phyloP scores from a whole-genome alignment of 257 asterid species.

The Nicotiana obtusifolia region DNA sequence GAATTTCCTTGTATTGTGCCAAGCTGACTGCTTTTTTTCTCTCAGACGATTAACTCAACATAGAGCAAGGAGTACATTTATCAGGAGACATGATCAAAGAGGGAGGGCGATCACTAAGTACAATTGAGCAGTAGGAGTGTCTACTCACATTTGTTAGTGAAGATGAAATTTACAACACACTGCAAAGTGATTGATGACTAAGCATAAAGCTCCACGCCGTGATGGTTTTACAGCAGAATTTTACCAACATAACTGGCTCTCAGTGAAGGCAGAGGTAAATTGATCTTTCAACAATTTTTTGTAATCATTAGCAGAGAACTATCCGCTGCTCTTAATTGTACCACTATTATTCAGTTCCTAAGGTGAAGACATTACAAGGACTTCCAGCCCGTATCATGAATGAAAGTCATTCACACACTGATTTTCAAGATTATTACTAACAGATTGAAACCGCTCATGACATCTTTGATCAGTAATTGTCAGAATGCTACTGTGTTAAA shows the following conservation, averaged over 20 bases:
- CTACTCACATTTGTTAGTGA: neutral
- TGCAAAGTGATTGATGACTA: neutral
- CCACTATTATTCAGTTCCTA: too few relatives aligned
- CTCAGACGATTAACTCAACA: neutral
- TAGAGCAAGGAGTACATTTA: neutral
- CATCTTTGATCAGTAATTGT: neutral
- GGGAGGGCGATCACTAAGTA: neutral
- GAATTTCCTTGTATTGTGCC: too few relatives aligned
- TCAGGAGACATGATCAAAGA: neutral
- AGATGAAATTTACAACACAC: neutral
- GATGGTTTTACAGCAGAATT: neutral
- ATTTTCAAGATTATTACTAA: neutral
- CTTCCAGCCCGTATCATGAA: neutral
- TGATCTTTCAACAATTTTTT: too few relatives aligned
- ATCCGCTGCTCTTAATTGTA: neutral
- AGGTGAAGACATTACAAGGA: neutral
- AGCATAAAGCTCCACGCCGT: neutral
- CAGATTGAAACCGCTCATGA: neutral
- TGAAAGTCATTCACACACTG: neutral
- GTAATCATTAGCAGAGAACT: neutral
- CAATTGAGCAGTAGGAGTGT: neutral
- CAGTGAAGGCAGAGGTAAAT: neutral
- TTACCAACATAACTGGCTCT: neutral
- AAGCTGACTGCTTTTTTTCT: too few relatives aligned
- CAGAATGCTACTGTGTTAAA: neutral